These are phyloP conservation scores for Erodium trifolium DNA, from an alignment of 441 rosid species.

Conservation along the genomic window DNA sequence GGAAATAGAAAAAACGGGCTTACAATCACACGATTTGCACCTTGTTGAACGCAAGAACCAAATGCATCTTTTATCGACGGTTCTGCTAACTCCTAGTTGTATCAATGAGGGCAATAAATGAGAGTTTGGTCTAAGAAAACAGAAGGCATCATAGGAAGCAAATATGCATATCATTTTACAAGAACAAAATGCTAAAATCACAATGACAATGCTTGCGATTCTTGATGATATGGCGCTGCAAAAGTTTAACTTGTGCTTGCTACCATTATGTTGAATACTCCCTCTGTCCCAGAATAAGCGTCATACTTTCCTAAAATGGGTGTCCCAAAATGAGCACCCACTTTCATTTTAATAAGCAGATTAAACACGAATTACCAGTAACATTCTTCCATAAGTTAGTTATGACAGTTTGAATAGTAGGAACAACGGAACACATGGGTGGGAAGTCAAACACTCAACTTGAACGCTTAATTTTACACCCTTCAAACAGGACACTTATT, in stretches of 20 bases:
- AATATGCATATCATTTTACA: neutral
- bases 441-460: too few relatives aligned
- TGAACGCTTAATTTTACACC: too few relatives aligned
- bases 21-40: conserved; percentile 69
- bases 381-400: neutral
- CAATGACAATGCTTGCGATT: too few relatives aligned
- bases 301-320: neutral
- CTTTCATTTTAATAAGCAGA: neutral
- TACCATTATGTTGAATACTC: neutral
- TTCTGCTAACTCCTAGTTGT: conserved; percentile 65
- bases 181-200: too few relatives aligned
- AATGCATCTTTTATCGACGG: conserved; percentile 84
- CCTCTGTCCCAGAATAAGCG: too few relatives aligned
- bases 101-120: conserved; percentile 9
- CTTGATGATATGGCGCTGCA: too few relatives aligned
- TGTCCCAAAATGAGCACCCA: neutral
- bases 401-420: neutral
- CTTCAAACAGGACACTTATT: too few relatives aligned
- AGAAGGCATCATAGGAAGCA: neutral
- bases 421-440: neutral
- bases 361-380: neutral
- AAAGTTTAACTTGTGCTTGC: neutral
- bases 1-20: conserved; percentile 90
- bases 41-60: conserved; percentile 57
- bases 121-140: neutral